These are phyloP conservation scores for Aspergillus novofumigatus DNA, from an alignment of 2,329 filamentous ascomycete species.

Conservation along the genomic window DNA sequence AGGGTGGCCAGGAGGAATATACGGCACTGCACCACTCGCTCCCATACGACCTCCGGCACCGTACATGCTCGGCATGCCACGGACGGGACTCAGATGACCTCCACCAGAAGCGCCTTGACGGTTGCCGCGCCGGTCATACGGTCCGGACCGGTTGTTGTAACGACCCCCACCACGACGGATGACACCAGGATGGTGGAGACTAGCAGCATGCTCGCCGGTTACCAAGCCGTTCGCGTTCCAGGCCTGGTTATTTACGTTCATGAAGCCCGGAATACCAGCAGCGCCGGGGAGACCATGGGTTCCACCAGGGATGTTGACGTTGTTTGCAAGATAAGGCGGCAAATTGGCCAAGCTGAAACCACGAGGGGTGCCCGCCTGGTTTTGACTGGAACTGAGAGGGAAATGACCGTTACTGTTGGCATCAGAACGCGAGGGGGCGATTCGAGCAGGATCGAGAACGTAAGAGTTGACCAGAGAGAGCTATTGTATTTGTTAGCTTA, in stretches of 20 bases:
- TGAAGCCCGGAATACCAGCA: conserved; percentile 29
- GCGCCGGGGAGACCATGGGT: conserved; percentile 29
- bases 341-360: conserved; percentile 81
- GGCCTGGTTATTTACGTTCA: conserved; percentile 24
- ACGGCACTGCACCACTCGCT: conserved; percentile 26
- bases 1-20: conserved; percentile 38
- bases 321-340: conserved; percentile 55
- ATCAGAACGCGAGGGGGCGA: conserved; percentile 87
- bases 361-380: conserved; percentile 77
- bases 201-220: conserved; percentile 36
- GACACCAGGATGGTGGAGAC: conserved; percentile 56
- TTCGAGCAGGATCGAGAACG: conserved; percentile 88
- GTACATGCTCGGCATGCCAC: conserved; percentile 35
- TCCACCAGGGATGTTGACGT: conserved; percentile 34
- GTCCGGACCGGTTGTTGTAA: conserved; percentile 62
- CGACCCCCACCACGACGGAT: conserved; percentile 64
- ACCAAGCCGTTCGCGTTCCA: conserved; percentile 31
- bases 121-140: conserved; percentile 65
- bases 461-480: conserved; percentile 90
- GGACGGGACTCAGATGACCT: conserved; percentile 47
- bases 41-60: conserved; percentile 30
- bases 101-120: conserved; percentile 50
- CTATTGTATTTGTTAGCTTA: conserved; percentile 48
- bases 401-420: conserved; percentile 96
- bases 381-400: conserved; percentile 71